phyloP scores from a whole-genome alignment of 1,139 yeast species.

The Starmera stellimalicola region DNA sequence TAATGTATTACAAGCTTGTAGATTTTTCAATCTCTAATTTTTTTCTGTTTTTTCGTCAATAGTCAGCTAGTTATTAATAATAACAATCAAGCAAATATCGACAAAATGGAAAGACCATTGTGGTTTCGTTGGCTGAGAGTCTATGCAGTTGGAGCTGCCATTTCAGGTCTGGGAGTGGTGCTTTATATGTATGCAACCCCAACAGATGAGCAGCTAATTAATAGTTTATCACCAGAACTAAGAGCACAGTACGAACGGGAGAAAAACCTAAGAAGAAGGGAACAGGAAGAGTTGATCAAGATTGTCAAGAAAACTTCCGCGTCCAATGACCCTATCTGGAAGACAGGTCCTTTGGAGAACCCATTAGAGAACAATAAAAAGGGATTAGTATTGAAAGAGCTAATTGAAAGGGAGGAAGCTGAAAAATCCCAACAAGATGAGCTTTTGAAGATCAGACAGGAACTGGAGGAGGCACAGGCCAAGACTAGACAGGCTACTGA shows the following conservation, averaged over 20 bases:
- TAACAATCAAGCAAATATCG: not conserved
- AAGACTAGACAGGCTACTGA: slow-evolving; percentile 27
- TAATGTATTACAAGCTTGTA: not conserved
- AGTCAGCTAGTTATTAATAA: too few relatives aligned
- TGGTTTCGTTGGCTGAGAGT: slow-evolving; percentile 55
- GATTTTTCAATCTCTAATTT: not conserved
- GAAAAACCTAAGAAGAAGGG: slow-evolving; percentile 50
- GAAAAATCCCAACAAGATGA: slow-evolving; percentile 35
- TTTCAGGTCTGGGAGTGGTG: slow-evolving; percentile 59
- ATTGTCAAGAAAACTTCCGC: slow-evolving; percentile 52
- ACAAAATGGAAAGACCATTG: slow-evolving; percentile 31
- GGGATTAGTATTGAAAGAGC: slow-evolving; percentile 30
- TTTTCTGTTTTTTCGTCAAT: not conserved
- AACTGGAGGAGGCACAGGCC: slow-evolving; percentile 33
- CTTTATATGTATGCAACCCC: slow-evolving; percentile 69
- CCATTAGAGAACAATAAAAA: slow-evolving; percentile 44
- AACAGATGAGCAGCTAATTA: slow-evolving; percentile 70
- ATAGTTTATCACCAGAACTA: slow-evolving; percentile 72
- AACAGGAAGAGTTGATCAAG: slow-evolving; percentile 57
- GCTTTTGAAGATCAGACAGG: slow-evolving; percentile 34
- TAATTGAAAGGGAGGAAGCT: slow-evolving; percentile 40
- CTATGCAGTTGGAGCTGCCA: slow-evolving; percentile 48
- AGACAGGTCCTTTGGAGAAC: slow-evolving; percentile 56
- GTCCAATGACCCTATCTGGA: slow-evolving; percentile 74
- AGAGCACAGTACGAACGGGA: slow-evolving; percentile 67